Base-by-base conservation (phyloP, 1,139 yeast genomes). In the Diutina rugosa region DNA sequence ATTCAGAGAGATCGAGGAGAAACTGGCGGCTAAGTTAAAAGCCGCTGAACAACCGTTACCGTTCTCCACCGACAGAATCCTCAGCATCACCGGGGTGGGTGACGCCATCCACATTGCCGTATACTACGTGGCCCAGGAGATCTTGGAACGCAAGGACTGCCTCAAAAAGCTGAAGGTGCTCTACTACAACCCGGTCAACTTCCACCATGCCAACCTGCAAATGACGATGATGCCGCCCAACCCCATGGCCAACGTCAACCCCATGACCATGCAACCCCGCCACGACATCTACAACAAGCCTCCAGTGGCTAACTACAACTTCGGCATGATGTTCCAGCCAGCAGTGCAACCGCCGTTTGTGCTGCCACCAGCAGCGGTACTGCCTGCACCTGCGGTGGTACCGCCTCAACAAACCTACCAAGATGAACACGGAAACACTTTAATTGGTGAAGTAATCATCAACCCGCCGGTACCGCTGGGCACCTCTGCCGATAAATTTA, bases 21-120 rank as follows among this genome's bases (percentile, higher is more conserved):
- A 80, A 58, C 87, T 96, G 8, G 91, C 95, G 4, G 95, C 96
- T 3, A 79, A 81, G 60, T 75, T 90, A 58, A 81, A 80, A 61
- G 95, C 96, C 1, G 89, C 88, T 26, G 93, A 87, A 56, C 80
- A 81, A 55, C 80, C 86, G 26, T 73, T 90, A 61, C 90, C 96
- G 1, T 79, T 79, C 60, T 87, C 95, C 1, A 88, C 93, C 16
- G 97, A 90, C 67, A 77, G 96, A 58, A 76, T 87, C 6, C 71
- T 90, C 56, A 77, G 84, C 38, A 79, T 90, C 21, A 74, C 79
- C 14, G 97, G 97, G 4, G 95, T 87, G 10, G 90, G 91, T 4
- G 95, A 87, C 69, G 91, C 96, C 2, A 81, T 90, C 56, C 95
- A 88, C 65, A 87, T 88, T 62, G 97, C 97, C 7, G 76, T 85